Conservation (phyloP, 2,329 filamentous ascomycete species). For the Penicillium brasilianum region DNA sequence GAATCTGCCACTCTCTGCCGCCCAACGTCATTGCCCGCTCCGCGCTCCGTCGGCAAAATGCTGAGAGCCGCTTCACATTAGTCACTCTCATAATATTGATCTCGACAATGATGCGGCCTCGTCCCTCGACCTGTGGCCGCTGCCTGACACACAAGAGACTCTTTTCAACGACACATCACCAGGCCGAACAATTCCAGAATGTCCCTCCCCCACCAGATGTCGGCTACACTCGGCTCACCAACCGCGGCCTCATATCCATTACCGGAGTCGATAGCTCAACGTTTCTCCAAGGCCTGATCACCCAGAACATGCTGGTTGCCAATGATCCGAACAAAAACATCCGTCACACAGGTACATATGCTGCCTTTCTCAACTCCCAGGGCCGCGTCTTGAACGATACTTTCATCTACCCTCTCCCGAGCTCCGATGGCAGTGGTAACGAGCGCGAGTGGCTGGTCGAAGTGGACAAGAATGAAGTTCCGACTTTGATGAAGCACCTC, state of each 20-base stretch:
- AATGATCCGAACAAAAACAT: slow-evolving; percentile 45
- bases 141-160: slow-evolving; percentile 34
- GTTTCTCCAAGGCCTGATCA: slow-evolving; percentile 88
- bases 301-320: slow-evolving; percentile 66
- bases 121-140: slow-evolving; percentile 36
- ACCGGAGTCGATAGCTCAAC: slow-evolving; percentile 78
- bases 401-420: slow-evolving; percentile 76
- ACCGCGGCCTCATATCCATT: slow-evolving; percentile 78
- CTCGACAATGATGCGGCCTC: slow-evolving; percentile 41
- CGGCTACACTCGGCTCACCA: slow-evolving; percentile 63
- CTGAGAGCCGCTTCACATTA: slow-evolving; percentile 24
- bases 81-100: slow-evolving; percentile 6
- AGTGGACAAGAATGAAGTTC: slow-evolving; percentile 72
- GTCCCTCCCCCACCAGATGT: slow-evolving; percentile 46
- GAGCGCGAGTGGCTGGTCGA: slow-evolving; percentile 73
- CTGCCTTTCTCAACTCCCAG: slow-evolving; percentile 82
- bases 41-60: slow-evolving; percentile 28
- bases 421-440: slow-evolving; percentile 30
- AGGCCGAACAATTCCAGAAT: slow-evolving; percentile 23
- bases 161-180: slow-evolving; percentile 37
- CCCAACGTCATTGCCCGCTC: slow-evolving; percentile 34
- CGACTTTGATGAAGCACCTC: slow-evolving; percentile 70
- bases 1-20: slow-evolving; percentile 36
- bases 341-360: slow-evolving; percentile 67
- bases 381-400: slow-evolving; percentile 87